These are phyloP conservation scores for Danielozyma ontarioensis DNA, from an alignment of 805 yeast species.

Conservation along the genomic window DNA sequence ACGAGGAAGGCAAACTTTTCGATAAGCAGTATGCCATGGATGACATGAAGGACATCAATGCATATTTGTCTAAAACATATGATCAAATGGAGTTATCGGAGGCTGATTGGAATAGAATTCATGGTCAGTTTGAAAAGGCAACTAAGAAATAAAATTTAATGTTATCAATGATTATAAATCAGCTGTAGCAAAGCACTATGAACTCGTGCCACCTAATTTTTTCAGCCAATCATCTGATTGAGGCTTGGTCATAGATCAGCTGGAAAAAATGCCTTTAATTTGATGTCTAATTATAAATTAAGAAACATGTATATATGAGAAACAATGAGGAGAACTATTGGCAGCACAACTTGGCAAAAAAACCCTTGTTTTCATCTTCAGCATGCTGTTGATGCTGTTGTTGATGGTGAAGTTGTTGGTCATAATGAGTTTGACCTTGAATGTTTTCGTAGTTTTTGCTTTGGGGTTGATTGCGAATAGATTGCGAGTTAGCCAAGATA, in stretches of 20 bases:
- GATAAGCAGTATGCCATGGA: slow-evolving; percentile 19
- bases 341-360: slow-evolving; percentile 41
- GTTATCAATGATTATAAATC: too few relatives aligned
- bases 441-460: slow-evolving; percentile 16
- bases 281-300: too few relatives aligned
- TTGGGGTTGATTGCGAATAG: slow-evolving; percentile 15
- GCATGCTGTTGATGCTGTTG: slow-evolving; percentile 33
- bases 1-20: slow-evolving; percentile 10
- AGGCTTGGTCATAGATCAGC: too few relatives aligned
- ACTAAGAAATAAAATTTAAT: too few relatives aligned
- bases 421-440: slow-evolving; percentile 25
- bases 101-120: background rate
- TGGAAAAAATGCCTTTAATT: too few relatives aligned
- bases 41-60: background rate
- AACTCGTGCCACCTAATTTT: too few relatives aligned
- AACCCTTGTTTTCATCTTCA: slow-evolving; percentile 33
- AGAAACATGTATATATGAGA: background rate
- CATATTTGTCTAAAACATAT: background rate
- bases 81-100: background rate
- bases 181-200: too few relatives aligned
- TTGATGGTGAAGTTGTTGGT: slow-evolving; percentile 33
- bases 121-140: background rate
- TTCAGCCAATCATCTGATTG: too few relatives aligned
- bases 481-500: slow-evolving; percentile 16
- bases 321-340: slow-evolving; percentile 14